Evolutionary conservation across 1,139 yeast genomes (phyloP), one percentile per base, ranked within the genome.

Genomic region (Debaryomyces robertsiae): DNA sequence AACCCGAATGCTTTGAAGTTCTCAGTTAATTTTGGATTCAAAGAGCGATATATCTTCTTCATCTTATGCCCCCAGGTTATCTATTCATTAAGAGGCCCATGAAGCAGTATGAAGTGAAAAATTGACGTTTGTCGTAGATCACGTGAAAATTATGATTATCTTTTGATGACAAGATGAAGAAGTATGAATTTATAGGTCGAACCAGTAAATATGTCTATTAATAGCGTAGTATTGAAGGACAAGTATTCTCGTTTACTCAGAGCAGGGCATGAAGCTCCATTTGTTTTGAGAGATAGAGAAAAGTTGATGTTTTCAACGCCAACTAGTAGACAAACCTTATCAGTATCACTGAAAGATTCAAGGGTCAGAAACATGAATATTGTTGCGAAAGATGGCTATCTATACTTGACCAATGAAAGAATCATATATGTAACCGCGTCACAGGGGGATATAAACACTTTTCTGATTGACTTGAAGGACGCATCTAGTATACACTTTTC

Each of bases 391-490:
- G 65, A 65, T 45, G 78, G 78, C 1, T 57, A 53, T 36, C 36
- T 73, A 11, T 71, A 61, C 43, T 50, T 72, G 16, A 73, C 77
- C 1, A 64, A 59, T 28, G 61, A 59, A 40, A 47, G 77, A 38
- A 44, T 73, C 5, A 54, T 72, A 2, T 73, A 50, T 46, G 49
- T 71, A 4, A 70, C 76, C 0, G 67, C 55, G 0, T 53, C 64
- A 1, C 66, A 64, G 42, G 78, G 78, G 1, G 77, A 73, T 45
- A 54, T 73, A 5, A 55, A 58, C 9, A 52, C 66, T 2, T 72
- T 73, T 48, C 60, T 55, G 54, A 44, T 72, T 9, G 68, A 64
- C 30, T 50, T 71, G 31, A 45, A 43, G 4, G 38, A 47, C 23
- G 49, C 57, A 4, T 53, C 61, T 1, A 30, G 39, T 9, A 40